phyloP scores from a whole-genome alignment of 257 asterid genomes.

The Gentiana dahurica region DNA sequence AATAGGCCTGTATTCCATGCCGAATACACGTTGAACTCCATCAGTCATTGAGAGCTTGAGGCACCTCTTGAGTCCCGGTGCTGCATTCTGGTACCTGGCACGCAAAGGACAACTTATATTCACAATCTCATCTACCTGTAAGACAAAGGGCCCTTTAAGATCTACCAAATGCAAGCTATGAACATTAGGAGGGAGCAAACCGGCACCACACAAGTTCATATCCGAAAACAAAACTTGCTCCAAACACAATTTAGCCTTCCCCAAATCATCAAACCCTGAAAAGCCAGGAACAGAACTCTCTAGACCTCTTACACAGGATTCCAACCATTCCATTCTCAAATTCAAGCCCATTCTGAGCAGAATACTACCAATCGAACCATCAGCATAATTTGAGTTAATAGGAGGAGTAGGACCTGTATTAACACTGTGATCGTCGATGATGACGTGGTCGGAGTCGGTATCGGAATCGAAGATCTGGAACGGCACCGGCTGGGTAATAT shows the following conservation, averaged over 20 bases:
- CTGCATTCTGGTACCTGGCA: constrained; percentile 65
- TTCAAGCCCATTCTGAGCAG: constrained; percentile 52
- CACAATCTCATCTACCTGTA: constrained; percentile 98
- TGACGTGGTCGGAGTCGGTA: no score
- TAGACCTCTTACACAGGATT: constrained; percentile 52
- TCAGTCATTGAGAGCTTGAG: constrained; percentile 92
- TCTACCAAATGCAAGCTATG: constrained; percentile 51
- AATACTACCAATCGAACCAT: constrained; percentile 34
- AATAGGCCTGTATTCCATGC: constrained; percentile 91
- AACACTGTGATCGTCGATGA: no score
- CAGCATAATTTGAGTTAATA: constrained; percentile 13
- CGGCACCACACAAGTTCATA: constrained; percentile 69
- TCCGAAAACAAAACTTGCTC: constrained; percentile 64
- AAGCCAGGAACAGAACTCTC: constrained; percentile 35
- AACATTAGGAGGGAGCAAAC: constrained; percentile 64
- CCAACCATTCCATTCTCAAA: constrained; percentile 62
- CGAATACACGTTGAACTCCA: constrained; percentile 88
- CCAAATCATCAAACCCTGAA: constrained; percentile 36
- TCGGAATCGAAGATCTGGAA: no score
- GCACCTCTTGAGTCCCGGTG: constrained; percentile 79
- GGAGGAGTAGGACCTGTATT: no score
- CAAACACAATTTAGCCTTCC: constrained; percentile 75
- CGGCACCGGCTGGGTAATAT: constrained; percentile 4
- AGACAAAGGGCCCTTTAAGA: constrained; percentile 81
- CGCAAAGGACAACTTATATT: constrained; percentile 76